phyloP scores from a whole-genome alignment of 139 green algal genomes.

The Picochlorum sp. region DNA sequence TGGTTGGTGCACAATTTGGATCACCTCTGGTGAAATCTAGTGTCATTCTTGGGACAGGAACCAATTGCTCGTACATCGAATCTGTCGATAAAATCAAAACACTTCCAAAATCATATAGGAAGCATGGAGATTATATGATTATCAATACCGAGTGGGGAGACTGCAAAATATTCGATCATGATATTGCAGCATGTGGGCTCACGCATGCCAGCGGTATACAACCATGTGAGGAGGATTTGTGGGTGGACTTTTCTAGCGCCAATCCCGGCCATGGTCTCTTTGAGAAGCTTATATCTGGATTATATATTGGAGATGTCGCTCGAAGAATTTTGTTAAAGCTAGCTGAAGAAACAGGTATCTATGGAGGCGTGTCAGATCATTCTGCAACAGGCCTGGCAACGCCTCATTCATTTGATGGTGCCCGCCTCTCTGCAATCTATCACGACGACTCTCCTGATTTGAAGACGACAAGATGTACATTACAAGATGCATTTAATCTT shows the following conservation, averaged over 20 bases:
- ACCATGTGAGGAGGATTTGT: slow-evolving; percentile 50
- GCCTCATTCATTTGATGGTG: slow-evolving; percentile 23
- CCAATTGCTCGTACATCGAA: slow-evolving; percentile 78
- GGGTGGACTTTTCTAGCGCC: slow-evolving; percentile 50
- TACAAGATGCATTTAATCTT: slow-evolving; percentile 16
- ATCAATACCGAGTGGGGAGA: slow-evolving; percentile 82
- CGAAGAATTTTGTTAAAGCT: slow-evolving; percentile 61
- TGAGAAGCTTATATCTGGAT: slow-evolving; percentile 84
- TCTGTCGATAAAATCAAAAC: slow-evolving; percentile 9
- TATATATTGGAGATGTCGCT: slow-evolving; percentile 83
- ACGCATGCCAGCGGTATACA: slow-evolving; percentile 26
- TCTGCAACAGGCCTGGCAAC: slow-evolving; percentile 17
- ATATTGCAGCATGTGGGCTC: too few relatives aligned
- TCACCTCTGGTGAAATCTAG: slow-evolving; percentile 50
- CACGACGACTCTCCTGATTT: slow-evolving; percentile 34
- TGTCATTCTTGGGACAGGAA: slow-evolving; percentile 81
- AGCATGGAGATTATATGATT: slow-evolving; percentile 26
- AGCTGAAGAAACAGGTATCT: slow-evolving; percentile 31
- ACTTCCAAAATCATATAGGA: not conserved
- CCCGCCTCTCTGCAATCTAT: slow-evolving; percentile 37
- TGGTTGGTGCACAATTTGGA: slow-evolving; percentile 53
- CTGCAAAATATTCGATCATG: slow-evolving; percentile 28
- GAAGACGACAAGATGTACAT: not conserved
- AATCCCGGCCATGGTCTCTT: slow-evolving; percentile 52
- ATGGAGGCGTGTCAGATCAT: slow-evolving; percentile 16